Evolutionary conservation across 371 early-diverging fungal species (phyloP), one percentile per base, ranked within the genome.

Genomic region (Mucor ambiguus): DNA sequence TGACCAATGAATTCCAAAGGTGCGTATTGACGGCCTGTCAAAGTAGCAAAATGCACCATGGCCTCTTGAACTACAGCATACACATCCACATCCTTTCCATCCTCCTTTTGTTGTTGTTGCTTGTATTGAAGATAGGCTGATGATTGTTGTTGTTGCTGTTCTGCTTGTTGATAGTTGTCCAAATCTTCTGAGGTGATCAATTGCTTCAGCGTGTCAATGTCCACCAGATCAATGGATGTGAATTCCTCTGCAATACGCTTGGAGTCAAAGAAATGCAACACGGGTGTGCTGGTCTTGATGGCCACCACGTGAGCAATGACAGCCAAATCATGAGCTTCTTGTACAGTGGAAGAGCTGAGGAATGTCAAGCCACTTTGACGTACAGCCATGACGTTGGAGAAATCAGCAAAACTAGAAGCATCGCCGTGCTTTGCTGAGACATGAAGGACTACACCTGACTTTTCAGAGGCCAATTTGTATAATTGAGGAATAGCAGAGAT

Each of bases 361-460:
- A 94, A 61, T 5, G 87, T 85, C 58, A 88, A 86, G 10, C 94
- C 94, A 58, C 92, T 85, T 72, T 92, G 90, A 62, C 93, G 87
- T 9, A 92, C 88, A 16, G 92, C 91, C 76, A 91, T 82, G 26
- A 93, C 87, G 58, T 89, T 85, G 44, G 91, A 80, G 52, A 84
- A 71, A 62, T 88, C 87, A 41, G 73, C 81, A 60, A 74, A 54
- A 70, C 74, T 20, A 57, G 75, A 28, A 32, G 69, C 32, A 28
- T 67, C 61, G 14, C 66, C 69, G 30, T 68, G 70, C 57, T 76
- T 71, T 41, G 84, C 84, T 6, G 80, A 72, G 32, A 87, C 85
- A 66, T 91, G 87, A 58, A 89, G 69, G 5, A 88, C 88, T 46
- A 81, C 66, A 9, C 86, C 84, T 4, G 86, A 66, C 30, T 80